Evolutionary conservation across 163 green algal genomes (phyloP).

Genomic region (Trebouxiophyceae sp.): DNA sequence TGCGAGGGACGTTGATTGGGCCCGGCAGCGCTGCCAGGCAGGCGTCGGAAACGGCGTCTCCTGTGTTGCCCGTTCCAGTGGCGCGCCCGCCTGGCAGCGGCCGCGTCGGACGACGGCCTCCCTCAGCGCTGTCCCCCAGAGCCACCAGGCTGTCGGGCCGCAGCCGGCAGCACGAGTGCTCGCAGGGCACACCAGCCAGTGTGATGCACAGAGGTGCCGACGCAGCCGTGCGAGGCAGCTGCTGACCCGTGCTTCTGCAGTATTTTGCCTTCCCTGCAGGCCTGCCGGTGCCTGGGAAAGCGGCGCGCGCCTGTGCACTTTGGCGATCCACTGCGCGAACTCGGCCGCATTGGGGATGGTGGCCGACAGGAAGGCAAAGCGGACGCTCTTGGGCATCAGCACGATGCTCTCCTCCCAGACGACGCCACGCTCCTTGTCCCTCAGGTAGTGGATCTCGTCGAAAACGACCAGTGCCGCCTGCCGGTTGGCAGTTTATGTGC

Average conservation of each 20-base stretch:
- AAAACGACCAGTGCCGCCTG: conserved; percentile 41
- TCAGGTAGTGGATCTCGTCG: conserved; percentile 85
- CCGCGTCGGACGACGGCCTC: too few species aligned
- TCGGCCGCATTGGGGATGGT: conserved; percentile 93
- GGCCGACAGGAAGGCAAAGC: conserved; percentile 92
- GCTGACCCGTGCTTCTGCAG: background rate
- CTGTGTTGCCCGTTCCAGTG: too few species aligned
- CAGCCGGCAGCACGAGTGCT: background rate
- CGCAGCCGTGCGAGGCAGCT: too few species aligned
- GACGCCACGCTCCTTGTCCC: conserved; percentile 89
- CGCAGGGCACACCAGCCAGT: background rate
- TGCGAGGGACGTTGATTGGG: too few species aligned
- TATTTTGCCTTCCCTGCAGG: background rate
- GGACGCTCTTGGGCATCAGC: conserved; percentile 55
- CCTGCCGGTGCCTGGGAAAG: background rate
- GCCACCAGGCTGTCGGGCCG: too few species aligned
- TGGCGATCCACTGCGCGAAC: conserved; percentile 90
- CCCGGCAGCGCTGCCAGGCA: too few species aligned
- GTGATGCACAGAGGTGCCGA: too few species aligned
- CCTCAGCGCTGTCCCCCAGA: too few species aligned
- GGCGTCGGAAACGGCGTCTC: too few species aligned
- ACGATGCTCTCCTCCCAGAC: conserved; percentile 99
- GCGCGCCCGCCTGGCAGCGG: too few species aligned
- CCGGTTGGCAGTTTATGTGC: too few species aligned
- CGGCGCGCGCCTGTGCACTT: conserved; percentile 46